phyloP scores from a whole-genome alignment of 1,284 basidiomycete genomes.

The Inonotus hispidus region DNA sequence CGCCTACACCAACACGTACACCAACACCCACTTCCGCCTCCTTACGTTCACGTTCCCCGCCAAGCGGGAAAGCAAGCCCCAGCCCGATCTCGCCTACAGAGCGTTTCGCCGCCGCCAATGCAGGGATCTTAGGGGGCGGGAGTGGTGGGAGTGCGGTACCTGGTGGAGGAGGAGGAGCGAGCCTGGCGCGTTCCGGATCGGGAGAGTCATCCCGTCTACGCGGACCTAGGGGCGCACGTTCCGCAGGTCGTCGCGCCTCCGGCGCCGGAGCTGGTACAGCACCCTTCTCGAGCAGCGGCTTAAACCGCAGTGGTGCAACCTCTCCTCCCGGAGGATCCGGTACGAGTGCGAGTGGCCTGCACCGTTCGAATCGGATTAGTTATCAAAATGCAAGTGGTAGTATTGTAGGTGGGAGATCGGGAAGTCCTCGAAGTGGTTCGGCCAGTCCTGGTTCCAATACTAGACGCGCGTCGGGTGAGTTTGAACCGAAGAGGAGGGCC shows the following conservation, averaged over 20 bases:
- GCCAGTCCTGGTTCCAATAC: too few species aligned
- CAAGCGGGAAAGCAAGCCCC: constrained; percentile 15
- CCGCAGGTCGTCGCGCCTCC: constrained; percentile 21
- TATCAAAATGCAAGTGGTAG: constrained; percentile 7
- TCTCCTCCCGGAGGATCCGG: not conserved
- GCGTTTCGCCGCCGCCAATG: constrained; percentile 27
- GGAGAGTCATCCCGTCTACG: constrained; percentile 41
- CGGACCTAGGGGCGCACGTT: constrained; percentile 46
- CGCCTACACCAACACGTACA: constrained; percentile 36
- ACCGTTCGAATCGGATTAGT: constrained; percentile 12
- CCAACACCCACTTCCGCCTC: constrained; percentile 31
- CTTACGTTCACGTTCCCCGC: constrained; percentile 44
- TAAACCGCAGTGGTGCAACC: constrained; percentile 38
- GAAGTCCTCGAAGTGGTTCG: constrained; percentile 25
- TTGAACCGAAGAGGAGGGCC: constrained; percentile 31
- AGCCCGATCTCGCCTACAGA: constrained; percentile 8
- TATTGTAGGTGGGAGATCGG: not conserved
- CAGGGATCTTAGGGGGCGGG: too few species aligned
- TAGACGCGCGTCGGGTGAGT: constrained; percentile 10
- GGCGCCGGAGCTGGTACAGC: constrained; percentile 50
- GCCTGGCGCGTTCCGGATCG: constrained; percentile 39
- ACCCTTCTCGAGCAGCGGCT: constrained; percentile 44
- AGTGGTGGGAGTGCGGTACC: too few species aligned
- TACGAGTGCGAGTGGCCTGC: not conserved
- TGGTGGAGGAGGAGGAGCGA: constrained; percentile 28